phyloP scores from a whole-genome alignment of 805 yeast genomes.

The Candida gorgasii region DNA sequence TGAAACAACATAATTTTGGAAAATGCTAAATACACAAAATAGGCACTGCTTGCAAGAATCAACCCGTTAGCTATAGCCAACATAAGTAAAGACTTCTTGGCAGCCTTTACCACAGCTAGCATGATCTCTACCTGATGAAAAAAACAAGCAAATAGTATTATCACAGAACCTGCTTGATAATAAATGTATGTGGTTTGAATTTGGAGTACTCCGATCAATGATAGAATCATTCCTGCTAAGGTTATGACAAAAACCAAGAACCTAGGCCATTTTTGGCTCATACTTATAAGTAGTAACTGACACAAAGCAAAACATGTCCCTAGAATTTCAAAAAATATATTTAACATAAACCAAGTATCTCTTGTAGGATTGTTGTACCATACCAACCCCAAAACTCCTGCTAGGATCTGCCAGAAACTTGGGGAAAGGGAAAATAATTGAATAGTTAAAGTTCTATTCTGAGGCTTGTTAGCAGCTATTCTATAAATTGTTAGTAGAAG shows the following conservation, averaged over 20 bases:
- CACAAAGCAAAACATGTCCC: slow-evolving; percentile 9
- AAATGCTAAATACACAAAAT: slow-evolving; percentile 13
- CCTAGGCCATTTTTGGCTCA: not conserved
- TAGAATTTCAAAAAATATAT: slow-evolving; percentile 13
- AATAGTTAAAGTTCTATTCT: slow-evolving; percentile 1
- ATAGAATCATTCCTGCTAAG: slow-evolving; percentile 8
- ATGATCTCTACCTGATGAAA: not conserved
- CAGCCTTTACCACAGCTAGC: not conserved
- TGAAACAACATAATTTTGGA: slow-evolving; percentile 2
- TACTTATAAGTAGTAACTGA: slow-evolving; percentile 6
- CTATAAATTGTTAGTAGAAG: slow-evolving; percentile 6
- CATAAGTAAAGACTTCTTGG: not conserved
- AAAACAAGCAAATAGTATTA: slow-evolving; percentile 6
- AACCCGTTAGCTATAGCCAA: not conserved
- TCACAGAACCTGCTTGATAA: slow-evolving; percentile 13
- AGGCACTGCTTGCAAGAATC: slow-evolving; percentile 8
- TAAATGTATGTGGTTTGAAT: slow-evolving; percentile 8
- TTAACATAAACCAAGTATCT: slow-evolving; percentile 12
- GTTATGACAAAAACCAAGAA: slow-evolving; percentile 2
- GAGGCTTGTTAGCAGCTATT: not conserved
- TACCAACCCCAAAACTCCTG: slow-evolving; percentile 9
- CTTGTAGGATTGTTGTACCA: slow-evolving; percentile 3
- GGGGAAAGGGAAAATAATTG: slow-evolving; percentile 10
- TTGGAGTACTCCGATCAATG: slow-evolving; percentile 11
- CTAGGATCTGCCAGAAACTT: slow-evolving; percentile 12